A percentile compares a stretch with the other conserved stretches of the same genome.
These are phyloP conservation scores for Nymphaea colorata DNA, from an alignment of 164 flowering plant genomes.

Conservation along the genomic window DNA sequence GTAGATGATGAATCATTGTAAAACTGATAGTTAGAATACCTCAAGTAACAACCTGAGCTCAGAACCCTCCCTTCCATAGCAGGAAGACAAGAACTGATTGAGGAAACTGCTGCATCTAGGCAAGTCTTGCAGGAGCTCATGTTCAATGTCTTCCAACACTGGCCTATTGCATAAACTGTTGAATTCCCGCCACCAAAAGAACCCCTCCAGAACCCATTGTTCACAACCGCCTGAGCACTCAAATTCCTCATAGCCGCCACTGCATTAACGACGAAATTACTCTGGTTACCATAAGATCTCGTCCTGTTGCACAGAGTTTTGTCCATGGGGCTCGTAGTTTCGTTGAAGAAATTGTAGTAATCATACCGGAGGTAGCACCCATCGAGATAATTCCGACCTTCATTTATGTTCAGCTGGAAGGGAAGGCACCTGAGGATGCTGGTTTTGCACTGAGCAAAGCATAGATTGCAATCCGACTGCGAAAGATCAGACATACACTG, in stretches of 20 bases:
- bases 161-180: slow-evolving; percentile 44
- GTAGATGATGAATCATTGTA: slow-evolving; percentile 9
- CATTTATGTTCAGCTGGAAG: slow-evolving; percentile 31
- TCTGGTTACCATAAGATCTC: slow-evolving; percentile 14
- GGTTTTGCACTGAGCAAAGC: slow-evolving; percentile 52
- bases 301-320: slow-evolving; percentile 3
- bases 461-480: slow-evolving; percentile 42
- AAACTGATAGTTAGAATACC: slow-evolving; percentile 56
- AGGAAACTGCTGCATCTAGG: slow-evolving; percentile 35
- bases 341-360: slow-evolving; percentile 37
- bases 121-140: slow-evolving; percentile 39
- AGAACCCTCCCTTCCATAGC: slow-evolving; percentile 49
- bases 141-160: slow-evolving; percentile 62
- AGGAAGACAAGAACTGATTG: slow-evolving; percentile 24
- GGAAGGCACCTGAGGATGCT: slow-evolving; percentile 53
- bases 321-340: slow-evolving; percentile 22
- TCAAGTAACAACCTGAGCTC: slow-evolving; percentile 70
- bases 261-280: slow-evolving; percentile 19
- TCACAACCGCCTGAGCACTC: slow-evolving; percentile 33
- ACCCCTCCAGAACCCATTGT: slow-evolving; percentile 43
- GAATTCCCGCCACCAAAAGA: slow-evolving; percentile 23
- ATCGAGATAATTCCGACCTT: slow-evolving; percentile 48
- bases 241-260: slow-evolving; percentile 30
- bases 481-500: slow-evolving; percentile 66
- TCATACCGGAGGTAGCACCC: slow-evolving; percentile 81